Percentiles rank a stretch among this genome's conserved stretches.
These are phyloP conservation scores for Manihot esculenta DNA, from an alignment of 441 rosid species.

Conservation along the genomic window DNA sequence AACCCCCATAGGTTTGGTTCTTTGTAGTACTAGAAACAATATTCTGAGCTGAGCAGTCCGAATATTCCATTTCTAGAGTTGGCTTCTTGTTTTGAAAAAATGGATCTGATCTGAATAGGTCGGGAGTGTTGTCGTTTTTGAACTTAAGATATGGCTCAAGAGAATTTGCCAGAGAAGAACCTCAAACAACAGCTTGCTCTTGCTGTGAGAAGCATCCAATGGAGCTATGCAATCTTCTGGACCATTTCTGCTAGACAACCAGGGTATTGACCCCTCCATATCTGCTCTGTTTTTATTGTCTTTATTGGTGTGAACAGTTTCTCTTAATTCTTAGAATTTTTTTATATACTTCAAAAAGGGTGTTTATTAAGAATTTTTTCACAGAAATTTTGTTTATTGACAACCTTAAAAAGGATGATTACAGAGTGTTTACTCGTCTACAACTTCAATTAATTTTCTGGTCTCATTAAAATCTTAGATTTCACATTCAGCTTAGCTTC, in stretches of 20 bases:
- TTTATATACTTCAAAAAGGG: too few species aligned
- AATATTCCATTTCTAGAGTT: conserved; percentile 15
- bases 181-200: conserved; percentile 70
- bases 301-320: background rate
- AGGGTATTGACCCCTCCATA: conserved; percentile 41
- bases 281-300: conserved; percentile 2
- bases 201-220: conserved; percentile 72
- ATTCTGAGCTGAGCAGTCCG: conserved; percentile 14
- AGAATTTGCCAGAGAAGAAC: conserved; percentile 44
- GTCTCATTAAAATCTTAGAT: background rate
- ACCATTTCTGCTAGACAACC: conserved; percentile 60
- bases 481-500: too few species aligned
- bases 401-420: background rate
- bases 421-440: background rate
- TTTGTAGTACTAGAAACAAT: conserved; percentile 12
- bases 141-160: conserved; percentile 32
- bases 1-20: conserved; percentile 7
- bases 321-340: background rate
- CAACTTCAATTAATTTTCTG: conserved; percentile 6
- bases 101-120: conserved; percentile 27
- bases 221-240: conserved; percentile 95
- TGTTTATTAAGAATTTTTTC: background rate
- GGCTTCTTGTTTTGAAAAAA: conserved; percentile 7
- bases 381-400: background rate
- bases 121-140: background rate